Base-by-base conservation (phyloP, 2,329 filamentous ascomycete species). In the Stenocarpella maydis region DNA sequence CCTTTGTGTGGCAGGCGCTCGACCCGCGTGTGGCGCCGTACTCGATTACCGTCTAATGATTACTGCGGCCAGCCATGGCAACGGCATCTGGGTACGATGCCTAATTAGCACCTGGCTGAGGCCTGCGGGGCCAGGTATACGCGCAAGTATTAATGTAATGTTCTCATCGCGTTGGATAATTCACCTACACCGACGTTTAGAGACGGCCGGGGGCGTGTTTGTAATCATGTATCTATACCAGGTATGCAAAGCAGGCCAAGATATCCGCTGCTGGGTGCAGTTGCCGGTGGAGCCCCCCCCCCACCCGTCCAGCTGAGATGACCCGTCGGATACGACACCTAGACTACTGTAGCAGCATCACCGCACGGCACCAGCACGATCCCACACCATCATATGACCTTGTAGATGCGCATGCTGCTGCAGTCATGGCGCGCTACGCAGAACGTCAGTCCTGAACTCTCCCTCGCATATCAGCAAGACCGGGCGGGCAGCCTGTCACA, bases 1-100 rank as follows among this genome's bases (percentile, higher is more conserved):
- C 84, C 8, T 85, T 84, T 71, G 54, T 85, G 1, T 86, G 78
- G 74, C 71, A 71, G 67, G 73, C 68, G 14, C 45, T 75, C 49
- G 72, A 75, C 52, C 74, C 74, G 1, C 71, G 69, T 9, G 69
- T 72, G 4, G 71, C 68, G 31, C 74, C 74, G 10, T 75, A 72
- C 39, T 74, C 69, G 21, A 31, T 72, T 8, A 69, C 67, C 6
- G 55, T 74, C 9, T 74, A 21, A 66, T 31, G 31, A 31, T 31
- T 4, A 31, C 8, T 31, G 31, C 8, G 31, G 31, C 31, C 31
- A 31, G 31, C 31, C 8, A 31, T 4, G 31, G 4, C n/a, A n/a
- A 31, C 31, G 31, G 31, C 31, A 31, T 31, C 31, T 31, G 31
- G 31, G 31, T 31, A 31, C 8, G 34, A 7, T 37, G 5, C 34